Evolutionary conservation across 2,329 filamentous ascomycete genomes (phyloP).

Genomic region (Fusarium illudens): DNA sequence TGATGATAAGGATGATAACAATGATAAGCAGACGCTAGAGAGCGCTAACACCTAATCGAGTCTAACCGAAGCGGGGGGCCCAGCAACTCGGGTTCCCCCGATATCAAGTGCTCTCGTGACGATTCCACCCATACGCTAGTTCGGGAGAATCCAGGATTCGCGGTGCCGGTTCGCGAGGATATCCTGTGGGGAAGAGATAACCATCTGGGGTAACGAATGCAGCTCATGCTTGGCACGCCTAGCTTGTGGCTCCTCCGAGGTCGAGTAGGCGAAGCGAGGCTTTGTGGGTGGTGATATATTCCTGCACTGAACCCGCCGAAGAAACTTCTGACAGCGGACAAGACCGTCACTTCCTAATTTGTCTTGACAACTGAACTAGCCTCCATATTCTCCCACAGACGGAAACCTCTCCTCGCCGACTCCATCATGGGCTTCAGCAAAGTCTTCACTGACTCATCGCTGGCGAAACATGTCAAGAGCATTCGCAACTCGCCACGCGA

Average conservation of each 20-base stretch:
- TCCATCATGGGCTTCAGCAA: conserved; percentile 7
- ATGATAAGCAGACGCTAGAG: background rate
- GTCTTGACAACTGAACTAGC: background rate
- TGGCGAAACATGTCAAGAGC: conserved; percentile 14
- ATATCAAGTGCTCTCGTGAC: background rate
- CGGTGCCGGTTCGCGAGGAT: background rate
- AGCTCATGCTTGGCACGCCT: background rate
- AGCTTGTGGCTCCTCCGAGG: background rate
- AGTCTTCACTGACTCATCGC: conserved; percentile 14
- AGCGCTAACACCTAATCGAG: background rate
- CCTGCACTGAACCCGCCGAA: background rate
- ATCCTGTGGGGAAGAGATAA: conserved; percentile 11
- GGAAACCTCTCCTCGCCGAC: background rate
- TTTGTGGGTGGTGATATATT: background rate
- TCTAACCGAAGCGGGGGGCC: background rate
- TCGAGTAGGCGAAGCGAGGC: background rate
- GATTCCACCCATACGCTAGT: background rate
- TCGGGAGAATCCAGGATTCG: conserved; percentile 23
- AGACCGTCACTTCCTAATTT: background rate
- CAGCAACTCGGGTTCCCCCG: conserved; percentile 18
- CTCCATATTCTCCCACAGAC: background rate
- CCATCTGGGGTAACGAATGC: background rate
- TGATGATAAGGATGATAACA: background rate
- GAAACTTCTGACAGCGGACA: background rate
- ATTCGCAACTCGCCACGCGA: conserved; percentile 25